These are phyloP conservation scores for Vaccinium vitisidaea DNA, from an alignment of 148 eudicot genomes.

Conservation along the genomic window DNA sequence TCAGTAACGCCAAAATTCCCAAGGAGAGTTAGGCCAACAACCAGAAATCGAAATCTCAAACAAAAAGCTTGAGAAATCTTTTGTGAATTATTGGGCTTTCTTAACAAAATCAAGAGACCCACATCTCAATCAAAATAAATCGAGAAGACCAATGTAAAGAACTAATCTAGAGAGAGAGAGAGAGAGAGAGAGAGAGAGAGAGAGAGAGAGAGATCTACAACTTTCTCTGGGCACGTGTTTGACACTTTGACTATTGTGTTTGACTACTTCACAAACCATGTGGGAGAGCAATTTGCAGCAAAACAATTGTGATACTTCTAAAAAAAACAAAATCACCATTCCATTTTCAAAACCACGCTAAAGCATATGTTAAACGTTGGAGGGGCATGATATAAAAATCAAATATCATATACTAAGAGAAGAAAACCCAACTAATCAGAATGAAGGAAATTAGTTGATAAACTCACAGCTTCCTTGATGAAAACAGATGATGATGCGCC, in stretches of 20 bases:
- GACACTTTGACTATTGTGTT: background rate
- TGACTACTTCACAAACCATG: background rate
- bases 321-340: background rate
- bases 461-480: conserved; percentile 89
- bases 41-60: too few relatives aligned
- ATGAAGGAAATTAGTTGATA: background rate
- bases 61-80: too few relatives aligned
- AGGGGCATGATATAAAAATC: background rate
- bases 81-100: too few relatives aligned
- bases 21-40: too few relatives aligned
- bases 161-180: too few relatives aligned
- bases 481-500: conserved; percentile 92
- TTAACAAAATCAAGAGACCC: too few relatives aligned
- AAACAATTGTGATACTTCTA: background rate
- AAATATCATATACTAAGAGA: background rate
- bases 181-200: too few relatives aligned
- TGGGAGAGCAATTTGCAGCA: background rate
- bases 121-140: too few relatives aligned
- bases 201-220: too few relatives aligned
- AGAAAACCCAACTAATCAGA: background rate
- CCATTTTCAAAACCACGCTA: background rate
- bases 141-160: too few relatives aligned
- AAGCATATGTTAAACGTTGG: background rate
- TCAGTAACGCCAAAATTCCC: too few relatives aligned
- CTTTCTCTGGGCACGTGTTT: background rate